Percentiles rank a stretch among this genome's conserved stretches.
Conservation (phyloP, 805 yeast species). For the Starmerella vitae region DNA sequence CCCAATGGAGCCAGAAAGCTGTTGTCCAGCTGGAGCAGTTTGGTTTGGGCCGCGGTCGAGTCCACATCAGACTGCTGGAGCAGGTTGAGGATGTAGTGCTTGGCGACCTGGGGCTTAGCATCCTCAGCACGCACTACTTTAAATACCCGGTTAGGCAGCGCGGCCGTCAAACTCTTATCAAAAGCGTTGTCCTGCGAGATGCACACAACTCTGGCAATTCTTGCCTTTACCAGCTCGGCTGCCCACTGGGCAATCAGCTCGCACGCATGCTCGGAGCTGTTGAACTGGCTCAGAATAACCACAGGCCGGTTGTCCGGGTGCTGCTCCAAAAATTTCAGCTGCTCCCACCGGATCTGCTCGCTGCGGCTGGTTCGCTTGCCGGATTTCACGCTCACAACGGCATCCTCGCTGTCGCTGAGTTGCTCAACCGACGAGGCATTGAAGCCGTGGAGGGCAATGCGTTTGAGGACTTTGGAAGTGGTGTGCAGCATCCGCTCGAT, state of each 20-base stretch:
- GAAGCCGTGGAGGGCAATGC: conserved; percentile 34
- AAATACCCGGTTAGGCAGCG: conserved; percentile 80
- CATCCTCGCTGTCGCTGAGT: neutral
- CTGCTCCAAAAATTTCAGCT: conserved; percentile 12
- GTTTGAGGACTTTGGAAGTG: conserved; percentile 46
- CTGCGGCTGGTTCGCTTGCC: too few species aligned
- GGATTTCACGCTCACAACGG: neutral
- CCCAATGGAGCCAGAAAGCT: conserved; percentile 56
- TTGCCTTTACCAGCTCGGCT: conserved; percentile 55
- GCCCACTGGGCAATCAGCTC: conserved; percentile 82
- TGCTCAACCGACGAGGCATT: neutral
- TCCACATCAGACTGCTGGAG: conserved; percentile 1
- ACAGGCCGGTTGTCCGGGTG: conserved; percentile 20
- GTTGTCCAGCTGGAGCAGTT: conserved; percentile 22
- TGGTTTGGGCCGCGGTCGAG: conserved; percentile 3
- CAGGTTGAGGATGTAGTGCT: conserved; percentile 44
- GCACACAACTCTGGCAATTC: conserved; percentile 79
- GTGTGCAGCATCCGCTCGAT: conserved; percentile 24
- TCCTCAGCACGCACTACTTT: conserved; percentile 63
- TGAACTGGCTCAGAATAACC: conserved; percentile 14
- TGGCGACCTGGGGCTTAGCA: conserved; percentile 61
- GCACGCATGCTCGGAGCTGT: conserved; percentile 33
- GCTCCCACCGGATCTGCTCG: too few species aligned
- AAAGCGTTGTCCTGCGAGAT: conserved; percentile 78
- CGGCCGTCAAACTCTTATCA: conserved; percentile 48